Evolutionary conservation across 2,329 filamentous ascomycete species (phyloP).

Genomic region (Raffaelea albimanens): DNA sequence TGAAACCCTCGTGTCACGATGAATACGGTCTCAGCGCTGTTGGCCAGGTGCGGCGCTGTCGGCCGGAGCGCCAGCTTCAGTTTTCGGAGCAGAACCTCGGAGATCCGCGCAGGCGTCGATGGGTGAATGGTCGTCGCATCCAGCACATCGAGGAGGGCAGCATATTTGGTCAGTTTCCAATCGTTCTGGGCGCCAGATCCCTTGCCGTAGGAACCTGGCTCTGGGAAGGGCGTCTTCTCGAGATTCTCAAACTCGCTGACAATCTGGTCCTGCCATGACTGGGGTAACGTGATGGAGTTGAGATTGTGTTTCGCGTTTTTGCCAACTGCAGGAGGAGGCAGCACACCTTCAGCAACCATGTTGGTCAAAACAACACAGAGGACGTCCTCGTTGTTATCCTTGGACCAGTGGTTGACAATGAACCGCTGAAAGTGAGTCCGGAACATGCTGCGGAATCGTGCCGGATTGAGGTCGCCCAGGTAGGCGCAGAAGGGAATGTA

Average conservation of each 20-base stretch:
- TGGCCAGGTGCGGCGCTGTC: slow-evolving; percentile 38
- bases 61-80: slow-evolving; percentile 55
- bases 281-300: slow-evolving; percentile 49
- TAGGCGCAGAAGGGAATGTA: slow-evolving; percentile 83
- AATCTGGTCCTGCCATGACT: slow-evolving; percentile 66
- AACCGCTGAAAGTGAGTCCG: slow-evolving; percentile 80
- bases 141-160: slow-evolving; percentile 55
- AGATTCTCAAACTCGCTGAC: slow-evolving; percentile 58
- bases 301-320: slow-evolving; percentile 10
- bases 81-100: slow-evolving; percentile 56
- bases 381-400: slow-evolving; percentile 54
- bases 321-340: slow-evolving; percentile 28
- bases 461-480: slow-evolving; percentile 62
- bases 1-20: slow-evolving; percentile 67
- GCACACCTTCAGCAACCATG: slow-evolving; percentile 46
- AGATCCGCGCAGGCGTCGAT: slow-evolving; percentile 56
- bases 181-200: slow-evolving; percentile 53
- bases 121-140: slow-evolving; percentile 54
- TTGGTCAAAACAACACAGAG: slow-evolving; percentile 60
- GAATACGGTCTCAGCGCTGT: slow-evolving; percentile 58
- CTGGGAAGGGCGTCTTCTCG: slow-evolving; percentile 55
- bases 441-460: slow-evolving; percentile 71
- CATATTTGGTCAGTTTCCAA: slow-evolving; percentile 57
- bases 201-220: slow-evolving; percentile 52
- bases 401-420: slow-evolving; percentile 63